A percentile compares a stretch with the other conserved stretches of the same genome.
Evolutionary conservation across 106 monocot genomes (phyloP).

Genomic region (Gastrodia elata): DNA sequence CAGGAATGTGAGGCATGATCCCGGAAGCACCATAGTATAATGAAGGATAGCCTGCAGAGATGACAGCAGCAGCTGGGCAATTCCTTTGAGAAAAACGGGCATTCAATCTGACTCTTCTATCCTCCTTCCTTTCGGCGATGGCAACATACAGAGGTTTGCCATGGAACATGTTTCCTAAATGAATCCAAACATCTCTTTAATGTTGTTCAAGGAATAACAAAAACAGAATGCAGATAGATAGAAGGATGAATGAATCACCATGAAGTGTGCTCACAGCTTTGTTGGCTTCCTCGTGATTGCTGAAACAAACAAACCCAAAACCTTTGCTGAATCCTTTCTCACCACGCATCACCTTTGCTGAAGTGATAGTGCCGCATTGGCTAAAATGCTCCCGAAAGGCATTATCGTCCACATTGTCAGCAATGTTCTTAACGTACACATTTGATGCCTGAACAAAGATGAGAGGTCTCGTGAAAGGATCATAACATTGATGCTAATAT

Average conservation of each 20-base stretch:
- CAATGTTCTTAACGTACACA: slow-evolving; percentile 81
- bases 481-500: neutral
- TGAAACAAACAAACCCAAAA: slow-evolving; percentile 69
- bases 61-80: slow-evolving; percentile 22
- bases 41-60: slow-evolving; percentile 39
- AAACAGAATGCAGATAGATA: too few relatives aligned
- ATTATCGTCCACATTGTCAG: slow-evolving; percentile 53
- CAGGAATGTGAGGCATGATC: slow-evolving; percentile 31
- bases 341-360: slow-evolving; percentile 61
- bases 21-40: slow-evolving; percentile 35
- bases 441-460: slow-evolving; percentile 48
- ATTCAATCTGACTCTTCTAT: slow-evolving; percentile 41
- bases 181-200: neutral
- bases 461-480: neutral
- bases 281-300: slow-evolving; percentile 23
- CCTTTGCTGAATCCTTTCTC: slow-evolving; percentile 76
- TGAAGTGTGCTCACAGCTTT: slow-evolving; percentile 58
- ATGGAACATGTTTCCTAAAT: slow-evolving; percentile 70
- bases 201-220: neutral
- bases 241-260: slow-evolving; percentile 27
- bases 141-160: slow-evolving; percentile 91
- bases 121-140: slow-evolving; percentile 72
- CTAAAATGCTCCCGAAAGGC: slow-evolving; percentile 47
- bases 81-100: slow-evolving; percentile 39
- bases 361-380: slow-evolving; percentile 52